Evolutionary conservation across 129 eudicot genomes (phyloP).

Genomic region (Helianthus tuberosus): DNA sequence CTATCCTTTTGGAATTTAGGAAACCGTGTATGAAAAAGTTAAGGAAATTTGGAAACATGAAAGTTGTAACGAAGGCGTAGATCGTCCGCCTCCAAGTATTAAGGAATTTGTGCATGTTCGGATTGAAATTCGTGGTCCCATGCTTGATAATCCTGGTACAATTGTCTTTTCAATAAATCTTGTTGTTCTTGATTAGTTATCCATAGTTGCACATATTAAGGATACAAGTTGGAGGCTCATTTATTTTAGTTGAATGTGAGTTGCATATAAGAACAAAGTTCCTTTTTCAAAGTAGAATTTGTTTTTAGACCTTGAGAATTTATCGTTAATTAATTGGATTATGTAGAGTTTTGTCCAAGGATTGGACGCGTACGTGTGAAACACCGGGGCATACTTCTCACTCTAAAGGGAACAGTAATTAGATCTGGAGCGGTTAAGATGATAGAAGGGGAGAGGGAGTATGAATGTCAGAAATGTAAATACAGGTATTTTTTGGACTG

Average conservation of each 20-base stretch:
- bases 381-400: constrained; percentile 92
- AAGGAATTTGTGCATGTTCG: constrained; percentile 81
- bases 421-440: constrained; percentile 93
- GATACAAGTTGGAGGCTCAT: background rate
- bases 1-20: constrained; percentile 36
- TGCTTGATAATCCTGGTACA: constrained; percentile 79
- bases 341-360: constrained; percentile 79
- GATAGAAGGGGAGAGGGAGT: constrained; percentile 88
- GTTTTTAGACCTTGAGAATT: constrained; percentile 3
- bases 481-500: constrained; percentile 46
- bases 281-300: background rate
- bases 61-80: constrained; percentile 13
- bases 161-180: background rate
- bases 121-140: constrained; percentile 71
- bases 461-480: constrained; percentile 83
- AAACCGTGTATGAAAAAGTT: constrained; percentile 30
- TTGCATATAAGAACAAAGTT: background rate
- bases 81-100: constrained; percentile 31
- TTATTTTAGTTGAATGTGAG: constrained; percentile 16
- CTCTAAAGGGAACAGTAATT: constrained; percentile 90
- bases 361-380: constrained; percentile 91
- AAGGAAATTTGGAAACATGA: constrained; percentile 32
- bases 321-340: constrained; percentile 17
- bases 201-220: constrained; percentile 1
- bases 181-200: background rate